Conservation (phyloP, 495 filamentous ascomycete species). For the Aspergillus biplanus region DNA sequence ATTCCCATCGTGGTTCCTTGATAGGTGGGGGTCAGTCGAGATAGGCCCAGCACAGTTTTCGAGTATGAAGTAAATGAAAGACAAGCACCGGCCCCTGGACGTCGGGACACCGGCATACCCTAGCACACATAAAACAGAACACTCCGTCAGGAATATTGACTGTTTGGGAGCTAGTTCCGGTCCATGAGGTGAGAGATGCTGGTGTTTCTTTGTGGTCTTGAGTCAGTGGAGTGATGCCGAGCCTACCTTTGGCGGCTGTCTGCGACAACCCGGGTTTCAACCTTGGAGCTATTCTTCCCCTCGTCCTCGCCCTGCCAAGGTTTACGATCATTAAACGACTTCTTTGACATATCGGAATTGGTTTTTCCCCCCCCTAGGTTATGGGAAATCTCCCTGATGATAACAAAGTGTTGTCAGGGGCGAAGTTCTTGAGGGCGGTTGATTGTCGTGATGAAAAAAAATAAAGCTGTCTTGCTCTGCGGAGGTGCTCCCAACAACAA, state of each 20-base stretch:
- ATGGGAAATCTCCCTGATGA: not conserved
- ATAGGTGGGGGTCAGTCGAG: slow-evolving; percentile 38
- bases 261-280: slow-evolving; percentile 45
- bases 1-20: slow-evolving; percentile 13
- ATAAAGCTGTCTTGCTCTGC: too few species aligned
- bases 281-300: slow-evolving; percentile 10
- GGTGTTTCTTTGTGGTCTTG: not conserved
- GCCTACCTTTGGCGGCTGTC: slow-evolving; percentile 33
- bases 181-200: slow-evolving; percentile 5
- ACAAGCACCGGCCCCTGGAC: slow-evolving; percentile 23
- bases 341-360: not conserved
- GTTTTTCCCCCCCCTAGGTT: not conserved
- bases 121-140: slow-evolving; percentile 6
- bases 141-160: slow-evolving; percentile 24
- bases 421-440: not conserved
- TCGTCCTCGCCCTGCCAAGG: slow-evolving; percentile 29
- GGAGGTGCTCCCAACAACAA: too few species aligned
- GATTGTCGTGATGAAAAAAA: too few species aligned
- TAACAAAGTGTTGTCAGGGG: not conserved
- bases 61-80: slow-evolving; percentile 46
- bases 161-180: slow-evolving; percentile 22
- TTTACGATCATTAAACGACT: slow-evolving; percentile 16
- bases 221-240: slow-evolving; percentile 14
- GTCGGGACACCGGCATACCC: slow-evolving; percentile 11
- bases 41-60: slow-evolving; percentile 22